These are phyloP conservation scores for Pythium dissimile DNA, from an alignment of 352 stramenopile genomes.

Conservation along the genomic window DNA sequence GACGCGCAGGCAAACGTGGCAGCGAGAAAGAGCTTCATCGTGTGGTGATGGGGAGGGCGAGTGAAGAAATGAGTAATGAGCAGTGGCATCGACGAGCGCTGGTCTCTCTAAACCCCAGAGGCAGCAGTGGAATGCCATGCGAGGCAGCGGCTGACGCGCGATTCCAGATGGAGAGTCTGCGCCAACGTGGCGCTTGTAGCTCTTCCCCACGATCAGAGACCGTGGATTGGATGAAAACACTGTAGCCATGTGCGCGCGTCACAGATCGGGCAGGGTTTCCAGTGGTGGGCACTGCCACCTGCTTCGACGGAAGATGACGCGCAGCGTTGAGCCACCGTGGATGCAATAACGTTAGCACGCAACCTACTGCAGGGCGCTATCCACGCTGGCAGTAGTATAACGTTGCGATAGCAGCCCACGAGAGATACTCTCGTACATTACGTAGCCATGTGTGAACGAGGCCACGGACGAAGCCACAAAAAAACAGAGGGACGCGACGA, in stretches of 20 bases:
- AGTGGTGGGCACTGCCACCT: background rate
- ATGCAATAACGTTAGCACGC: too few relatives aligned
- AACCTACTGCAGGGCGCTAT: too few relatives aligned
- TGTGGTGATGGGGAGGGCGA: background rate
- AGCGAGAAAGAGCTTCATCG: background rate
- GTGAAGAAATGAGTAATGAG: background rate
- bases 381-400: too few relatives aligned
- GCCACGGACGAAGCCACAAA: too few relatives aligned
- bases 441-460: too few relatives aligned
- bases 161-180: background rate
- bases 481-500: too few relatives aligned
- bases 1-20: background rate
- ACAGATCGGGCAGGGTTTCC: background rate
- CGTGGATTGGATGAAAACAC: background rate
- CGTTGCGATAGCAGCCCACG: too few relatives aligned
- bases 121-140: too few relatives aligned
- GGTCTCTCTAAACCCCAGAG: too few relatives aligned
- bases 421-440: too few relatives aligned
- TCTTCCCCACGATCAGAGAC: background rate
- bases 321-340: background rate
- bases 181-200: background rate
- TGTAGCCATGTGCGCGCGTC: slow-evolving; percentile 10
- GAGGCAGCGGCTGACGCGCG: background rate
- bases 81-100: too few relatives aligned
- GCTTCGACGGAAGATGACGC: background rate